Base-by-base conservation (phyloP, 2,329 filamentous ascomycete genomes). In the Xylariaceae sp. region DNA sequence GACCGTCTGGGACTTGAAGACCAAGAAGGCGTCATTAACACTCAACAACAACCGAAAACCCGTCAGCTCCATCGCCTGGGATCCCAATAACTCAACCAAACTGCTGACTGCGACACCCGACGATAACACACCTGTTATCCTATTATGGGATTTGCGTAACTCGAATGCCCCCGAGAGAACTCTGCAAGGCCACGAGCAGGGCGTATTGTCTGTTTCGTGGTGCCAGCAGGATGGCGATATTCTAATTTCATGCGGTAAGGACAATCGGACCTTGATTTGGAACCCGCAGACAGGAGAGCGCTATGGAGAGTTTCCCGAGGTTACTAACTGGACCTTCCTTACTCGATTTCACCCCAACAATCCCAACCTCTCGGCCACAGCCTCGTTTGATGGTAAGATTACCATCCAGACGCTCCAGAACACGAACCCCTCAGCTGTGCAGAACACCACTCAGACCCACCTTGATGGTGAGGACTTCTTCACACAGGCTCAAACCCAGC, bases 311-410 rank as follows among this genome's bases (percentile, higher is more conserved):
- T 94, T 98, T 71, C 93, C 94, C 4, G 92, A 97, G 68, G 93
- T 96, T 51, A 97, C 94, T n/a, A 99, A 98, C 75, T 99, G 95
- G 94, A 96, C 93, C 5, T 99, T 99, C 79, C 88, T 94, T 72
- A 96, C 95, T 4, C 86, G 89, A 61, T 98, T 96, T 83, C 93
- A 96, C 73, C 95, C 95, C 26, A 87, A 91, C 66, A 96, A 99
- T 74, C 94, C 95, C 9, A 91, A 88, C 71, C 81, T 99, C 56
- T 91, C 94, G 46, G 96, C 96, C 16, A 98, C 95, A 16, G 95
- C 96, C 8, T 96, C 94, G 2, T 98, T 98, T 65, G 95, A 99
- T 71, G 95, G 96, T 67, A 97, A 96, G 76, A 96, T 99, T 62
- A 88, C 90, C 2, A 81, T 99, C 40, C 94, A 97, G 73, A 96